Base-by-base conservation (phyloP, 1,284 basidiomycete species). In the Nidula niveotomentosa region DNA sequence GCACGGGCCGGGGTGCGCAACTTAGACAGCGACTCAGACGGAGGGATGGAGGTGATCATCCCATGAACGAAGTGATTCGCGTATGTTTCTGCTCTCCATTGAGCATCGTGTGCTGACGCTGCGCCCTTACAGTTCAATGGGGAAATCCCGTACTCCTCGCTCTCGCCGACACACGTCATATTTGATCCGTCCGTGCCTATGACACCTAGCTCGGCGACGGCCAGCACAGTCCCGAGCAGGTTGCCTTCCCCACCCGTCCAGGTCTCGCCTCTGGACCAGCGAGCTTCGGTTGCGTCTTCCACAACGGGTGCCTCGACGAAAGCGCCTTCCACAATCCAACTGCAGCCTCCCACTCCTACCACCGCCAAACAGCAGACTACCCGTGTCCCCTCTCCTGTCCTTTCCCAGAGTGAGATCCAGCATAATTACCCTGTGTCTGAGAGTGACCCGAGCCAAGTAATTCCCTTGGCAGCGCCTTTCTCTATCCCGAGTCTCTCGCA, bases 1-100 rank as follows among this genome's bases (percentile, higher is more conserved):
- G 45, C 23, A 41, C 39, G 6, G 4, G 39, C 12, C 39, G 39
- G 10, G 13, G 45, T n/a, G 51, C 66, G 63, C 54, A 69, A 62
- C 51, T 69, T 58, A 56, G 65, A 57, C 13, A 61, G 60, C n/a
- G 61, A 62, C 12, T 67, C 77, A n/a, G 67, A 74, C 36, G 69
- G 73, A 48, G 66, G 75, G 53, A 69, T 62, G 52, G 67, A 67
- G 13, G 60, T 55, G 39, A 54, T 62, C 64, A 64, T 51, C 65
- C 70, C 8, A 62, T 81, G 56, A 49, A 12, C n/a, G 77, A 80
- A 53, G 78, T 82, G 75, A 83, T 82, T 53, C 55, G 73, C 65
- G 34, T 48, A 36, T 17, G 53, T 49, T 36, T 47, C 45, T 46
- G 49, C 49, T 30, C 46, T 39, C 51, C 48, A 30, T 33, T 12